Base-by-base conservation (phyloP, 257 asterid genomes). In the Cinchona pubescens region DNA sequence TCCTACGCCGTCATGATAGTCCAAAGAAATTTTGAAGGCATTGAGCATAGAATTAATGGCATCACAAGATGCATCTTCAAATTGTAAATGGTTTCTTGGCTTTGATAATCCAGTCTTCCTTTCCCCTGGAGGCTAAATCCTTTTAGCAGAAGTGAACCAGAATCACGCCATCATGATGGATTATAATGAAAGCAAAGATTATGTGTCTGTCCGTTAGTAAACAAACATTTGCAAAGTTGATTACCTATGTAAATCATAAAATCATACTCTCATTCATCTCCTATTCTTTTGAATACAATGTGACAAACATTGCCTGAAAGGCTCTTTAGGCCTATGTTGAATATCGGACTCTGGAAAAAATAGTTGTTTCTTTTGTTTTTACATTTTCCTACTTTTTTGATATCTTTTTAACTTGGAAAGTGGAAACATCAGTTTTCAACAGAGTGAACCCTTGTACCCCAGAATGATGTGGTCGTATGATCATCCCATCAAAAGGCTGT, bases 1-100 rank as follows among this genome's bases (percentile, higher is more conserved):
- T 59, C 96, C 96, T 25, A 38, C 56, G 35, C 93, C 97, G 58
- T 83, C 87, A n/a, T n/a, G n/a, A n/a, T n/a, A n/a, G n/a, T 69
- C 80, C 86, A 21, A 82, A 73, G 72, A 84, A 84, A 77, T 69
- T 73, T 69, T 81, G 78, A 83, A 77, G 66, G 35, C 23, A 15
- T 49, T 53, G 48, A 29, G 19, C 67, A 43, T 51, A 15, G 66
- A 55, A 10, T 51, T 45, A 53, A 43, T 43, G 13, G 32, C 4
- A 70, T 43, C 30, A 46, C 1, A 30, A 5, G 45, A 46, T 46
- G 53, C 59, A 51, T 51, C 58, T 51, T 51, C 27, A 16, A 29
- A 12, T 51, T 30, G 1, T 49, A 27, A 21, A 69, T 69, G 67
- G 38, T 43, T 6, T 59, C 34, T 34, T 5, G 59, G 43, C 59